A percentile compares a stretch with the other conserved stretches of the same genome.
These are phyloP conservation scores for Fusarium chaquense DNA, from an alignment of 2,329 filamentous ascomycete species.

Conservation along the genomic window DNA sequence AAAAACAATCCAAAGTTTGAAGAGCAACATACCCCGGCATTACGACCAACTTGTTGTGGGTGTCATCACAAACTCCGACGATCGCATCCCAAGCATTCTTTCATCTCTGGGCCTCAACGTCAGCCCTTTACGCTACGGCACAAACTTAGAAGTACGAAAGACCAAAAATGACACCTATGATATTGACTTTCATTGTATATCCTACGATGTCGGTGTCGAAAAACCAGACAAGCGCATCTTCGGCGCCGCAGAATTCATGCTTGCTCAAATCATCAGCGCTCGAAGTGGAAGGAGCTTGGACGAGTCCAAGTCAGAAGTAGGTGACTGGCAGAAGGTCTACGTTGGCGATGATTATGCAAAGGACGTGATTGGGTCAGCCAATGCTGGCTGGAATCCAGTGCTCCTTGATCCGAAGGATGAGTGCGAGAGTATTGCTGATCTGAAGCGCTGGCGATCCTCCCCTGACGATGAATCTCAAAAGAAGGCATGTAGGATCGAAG, in stretches of 20 bases:
- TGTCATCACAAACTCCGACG: slow-evolving; percentile 41
- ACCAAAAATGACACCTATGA: not conserved
- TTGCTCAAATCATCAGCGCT: slow-evolving; percentile 20
- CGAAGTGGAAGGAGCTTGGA: not conserved
- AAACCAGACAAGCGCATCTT: slow-evolving; percentile 71
- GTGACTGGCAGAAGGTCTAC: slow-evolving; percentile 26
- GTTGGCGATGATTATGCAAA: slow-evolving; percentile 40
- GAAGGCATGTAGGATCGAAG: slow-evolving; percentile 8
- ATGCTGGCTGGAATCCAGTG: slow-evolving; percentile 32
- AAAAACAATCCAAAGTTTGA: slow-evolving; percentile 10
- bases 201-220: slow-evolving; percentile 71
- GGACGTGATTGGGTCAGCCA: slow-evolving; percentile 31
- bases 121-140: slow-evolving; percentile 32
- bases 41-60: slow-evolving; percentile 34
- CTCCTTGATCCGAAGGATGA: slow-evolving; percentile 30
- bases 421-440: not conserved
- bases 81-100: slow-evolving; percentile 39
- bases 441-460: slow-evolving; percentile 3
- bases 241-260: slow-evolving; percentile 61
- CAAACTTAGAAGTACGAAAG: accelerated
- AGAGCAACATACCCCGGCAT: not conserved
- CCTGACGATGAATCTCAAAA: accelerated
- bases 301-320: not conserved
- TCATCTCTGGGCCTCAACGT: slow-evolving; percentile 29
- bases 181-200: slow-evolving; percentile 56